Evolutionary conservation across 768 basidiomycete genomes (phyloP), one percentile per base, ranked within the genome.

Genomic region (Pseudohyphozyma bogoriensis): DNA sequence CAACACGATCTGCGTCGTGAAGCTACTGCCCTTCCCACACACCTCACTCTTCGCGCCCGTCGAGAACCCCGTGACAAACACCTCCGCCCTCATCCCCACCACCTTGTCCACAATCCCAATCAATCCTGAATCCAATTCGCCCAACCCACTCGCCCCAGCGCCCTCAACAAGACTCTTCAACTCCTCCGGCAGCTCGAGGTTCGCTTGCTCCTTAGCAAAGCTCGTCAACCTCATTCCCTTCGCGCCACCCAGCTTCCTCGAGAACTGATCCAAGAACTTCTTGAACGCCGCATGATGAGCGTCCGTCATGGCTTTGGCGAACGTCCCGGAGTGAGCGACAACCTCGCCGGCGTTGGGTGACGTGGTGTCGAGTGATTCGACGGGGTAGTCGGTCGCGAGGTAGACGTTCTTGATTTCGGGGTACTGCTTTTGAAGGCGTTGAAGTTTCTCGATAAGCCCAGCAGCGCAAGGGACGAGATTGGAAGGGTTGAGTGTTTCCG

Each of bases 61-160:
- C 36, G 26, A 26, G 39, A 54, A 53, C 4, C 80, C 81, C 37
- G 78, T 79, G 24, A 84, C 71, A 58, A 83, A 83, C 39, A 79
- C 53, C 40, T 74, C 70, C 26, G 82, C 78, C 31, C 76, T 71
- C 59, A 76, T 76, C n/a, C 78, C 75, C 42, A 82, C 77, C 59
- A 79, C 70, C 70, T 82, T 83, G 60, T 83, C 80, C 59, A 84
- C 64, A 51, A 83, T 83, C 1, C 78, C 81, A 51, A 76, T 63
- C 28, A 80, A 72, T 0, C 83, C 83, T 0, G 76, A 58, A 62
- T 84, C 83, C 12, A 75, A 65, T 10, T 51, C 36, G 4, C 24
- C 61, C n/a, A 70, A 61, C 20, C 60, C 40, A 9, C 11, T 12
- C 11, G 37, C 44, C 13, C 13, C 44, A 24, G 44, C 13, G 44